phyloP scores from a whole-genome alignment of 805 yeast genomes.

The Kazachstania martiniae region DNA sequence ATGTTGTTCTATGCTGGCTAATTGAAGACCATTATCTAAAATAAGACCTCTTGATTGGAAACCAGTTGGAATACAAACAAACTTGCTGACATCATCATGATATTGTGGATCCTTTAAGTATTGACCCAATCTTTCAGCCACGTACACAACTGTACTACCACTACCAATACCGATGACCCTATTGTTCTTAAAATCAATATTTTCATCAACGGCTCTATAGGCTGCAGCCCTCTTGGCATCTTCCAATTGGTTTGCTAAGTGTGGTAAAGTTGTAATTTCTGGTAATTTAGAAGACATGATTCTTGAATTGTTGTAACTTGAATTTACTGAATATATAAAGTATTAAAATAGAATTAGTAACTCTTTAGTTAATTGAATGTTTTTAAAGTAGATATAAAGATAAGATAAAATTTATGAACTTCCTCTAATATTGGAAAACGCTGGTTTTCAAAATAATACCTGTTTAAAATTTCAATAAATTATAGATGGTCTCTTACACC shows the following conservation, averaged over 20 bases:
- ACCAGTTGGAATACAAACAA: slow-evolving; percentile 89
- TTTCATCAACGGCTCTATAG: slow-evolving; percentile 80
- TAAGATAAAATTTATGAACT: too few species aligned
- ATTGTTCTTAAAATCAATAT: slow-evolving; percentile 41
- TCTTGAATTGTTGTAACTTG: too few species aligned
- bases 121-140: slow-evolving; percentile 81
- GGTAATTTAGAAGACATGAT: slow-evolving; percentile 3
- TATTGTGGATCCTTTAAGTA: slow-evolving; percentile 33
- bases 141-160: slow-evolving; percentile 95
- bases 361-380: too few species aligned
- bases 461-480: too few species aligned
- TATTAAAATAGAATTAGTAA: too few species aligned
- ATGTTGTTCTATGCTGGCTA: slow-evolving; percentile 76
- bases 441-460: too few species aligned
- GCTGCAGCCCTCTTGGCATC: slow-evolving; percentile 87
- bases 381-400: too few species aligned
- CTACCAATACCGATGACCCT: slow-evolving; percentile 88
- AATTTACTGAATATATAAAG: too few species aligned
- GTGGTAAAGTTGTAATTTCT: slow-evolving; percentile 3
- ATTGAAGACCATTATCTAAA: slow-evolving; percentile 61
- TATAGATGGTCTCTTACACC: too few species aligned
- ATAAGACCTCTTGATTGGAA: slow-evolving; percentile 88
- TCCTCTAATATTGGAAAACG: too few species aligned
- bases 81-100: slow-evolving; percentile 24
- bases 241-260: slow-evolving; percentile 40